A percentile compares a stretch with the other conserved stretches of the same genome.
phyloP scores from a whole-genome alignment of 345 rosid genomes.

The Citrus medica region DNA sequence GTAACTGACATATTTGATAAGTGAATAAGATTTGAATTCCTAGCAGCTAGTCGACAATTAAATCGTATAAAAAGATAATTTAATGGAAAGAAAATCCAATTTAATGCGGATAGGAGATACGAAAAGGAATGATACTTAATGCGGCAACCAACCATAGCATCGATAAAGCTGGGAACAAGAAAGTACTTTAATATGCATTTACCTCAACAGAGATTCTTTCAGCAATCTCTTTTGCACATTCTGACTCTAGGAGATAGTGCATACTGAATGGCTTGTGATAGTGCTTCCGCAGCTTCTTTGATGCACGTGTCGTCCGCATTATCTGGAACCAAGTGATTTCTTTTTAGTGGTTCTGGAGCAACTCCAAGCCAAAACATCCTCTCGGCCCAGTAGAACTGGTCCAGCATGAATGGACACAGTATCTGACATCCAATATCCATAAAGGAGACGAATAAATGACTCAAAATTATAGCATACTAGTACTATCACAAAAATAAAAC shows the following conservation, averaged over 20 bases:
- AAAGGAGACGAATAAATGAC: too few species aligned
- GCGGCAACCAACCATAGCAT: neutral
- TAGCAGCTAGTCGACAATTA: neutral
- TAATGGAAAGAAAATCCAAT: neutral
- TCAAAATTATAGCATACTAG: too few species aligned
- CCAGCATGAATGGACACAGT: too few species aligned
- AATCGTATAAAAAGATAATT: neutral
- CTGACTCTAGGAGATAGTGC: conserved; percentile 53
- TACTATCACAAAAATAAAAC: too few species aligned
- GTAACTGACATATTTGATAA: neutral
- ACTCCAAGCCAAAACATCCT: too few species aligned
- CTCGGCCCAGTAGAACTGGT: too few species aligned
- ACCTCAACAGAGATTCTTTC: conserved; percentile 66
- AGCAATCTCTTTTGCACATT: conserved; percentile 52
- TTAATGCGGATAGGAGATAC: neutral
- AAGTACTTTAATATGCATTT: conserved; percentile 11
- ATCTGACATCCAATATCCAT: too few species aligned
- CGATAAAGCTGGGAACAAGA: neutral
- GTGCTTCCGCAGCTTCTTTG: conserved; percentile 44
- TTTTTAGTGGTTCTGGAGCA: too few species aligned
- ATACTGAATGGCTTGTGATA: conserved; percentile 47
- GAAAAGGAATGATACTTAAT: neutral
- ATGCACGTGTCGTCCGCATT: conserved; percentile 30
- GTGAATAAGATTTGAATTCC: neutral
- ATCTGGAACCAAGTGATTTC: too few species aligned